Evolutionary conservation across 2,329 filamentous ascomycete genomes (phyloP), one percentile per base, ranked within the genome.

Genomic region (Fusarium falciforme): DNA sequence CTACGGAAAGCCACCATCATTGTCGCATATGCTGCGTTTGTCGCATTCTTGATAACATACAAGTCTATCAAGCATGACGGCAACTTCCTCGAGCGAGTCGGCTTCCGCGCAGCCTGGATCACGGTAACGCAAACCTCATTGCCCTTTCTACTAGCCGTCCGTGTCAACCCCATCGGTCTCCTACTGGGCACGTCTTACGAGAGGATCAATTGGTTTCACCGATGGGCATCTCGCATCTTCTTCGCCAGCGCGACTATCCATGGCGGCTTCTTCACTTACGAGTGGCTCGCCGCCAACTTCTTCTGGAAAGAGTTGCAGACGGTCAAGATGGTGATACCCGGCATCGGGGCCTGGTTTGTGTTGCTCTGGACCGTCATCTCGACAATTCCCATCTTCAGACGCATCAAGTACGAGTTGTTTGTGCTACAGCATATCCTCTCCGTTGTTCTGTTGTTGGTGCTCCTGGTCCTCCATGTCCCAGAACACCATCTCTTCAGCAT

Each of bases 361-460:
- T 55, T 79, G 6, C 49, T 75, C 2, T 79, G 78, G 78, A 79
- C 76, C 3, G 54, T 77, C 1, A 8, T 74, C 4, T 79, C 76
- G 3, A 78, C 76, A 0, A 29, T 78, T 17, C 62, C 65, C 3
- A 76, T 77, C 12, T 70, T 79, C 9, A 75, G 78, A n/a, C 76
- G 71, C 16, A 67, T 77, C 17, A 77, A 75, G 61, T 79, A 79
- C 31, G 78, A 79, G 58, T 65, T 79, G 3, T 79, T 79, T n/a
- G 76, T 79, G 10, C 31, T 75, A n/a, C 78, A 79, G 52, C 78
- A 79, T 27, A 70, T 79, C 9, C 14, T 70, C 1, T 79, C 78
- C 1, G 70, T 79, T 4, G 68, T 76, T 6, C 20, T 74, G n/a
- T 52, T 79, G 11, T 29, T 79, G 2, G 66, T 70, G 2, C 75